Evolutionary conservation across 1,284 basidiomycete species (phyloP).

Genomic region (Moesziomyces sp.): DNA sequence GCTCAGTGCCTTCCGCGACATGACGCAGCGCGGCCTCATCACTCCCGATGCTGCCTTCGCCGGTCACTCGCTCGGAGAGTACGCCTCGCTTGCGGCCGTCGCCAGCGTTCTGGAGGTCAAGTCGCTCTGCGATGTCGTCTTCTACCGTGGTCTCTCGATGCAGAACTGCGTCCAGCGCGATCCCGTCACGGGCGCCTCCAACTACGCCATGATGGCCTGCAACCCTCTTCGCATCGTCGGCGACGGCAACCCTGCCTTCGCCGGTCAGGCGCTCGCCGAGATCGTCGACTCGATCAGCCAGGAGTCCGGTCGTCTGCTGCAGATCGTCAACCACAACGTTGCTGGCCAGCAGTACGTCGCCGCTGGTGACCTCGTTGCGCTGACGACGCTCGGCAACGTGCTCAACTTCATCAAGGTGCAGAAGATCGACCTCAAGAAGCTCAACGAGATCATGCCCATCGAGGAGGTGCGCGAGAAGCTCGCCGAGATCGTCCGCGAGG

Average conservation of each 20-base stretch:
- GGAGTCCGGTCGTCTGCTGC: conserved; percentile 81
- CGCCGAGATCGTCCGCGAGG: conserved; percentile 86
- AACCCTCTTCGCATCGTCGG: conserved; percentile 89
- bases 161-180: conserved; percentile 55
- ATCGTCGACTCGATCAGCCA: conserved; percentile 78
- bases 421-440: conserved; percentile 95
- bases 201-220: conserved; percentile 97
- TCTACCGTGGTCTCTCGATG: conserved; percentile 99
- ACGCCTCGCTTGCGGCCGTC: conserved; percentile 95
- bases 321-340: conserved; percentile 90
- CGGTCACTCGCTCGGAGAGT: conserved; percentile 97
- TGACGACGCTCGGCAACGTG: conserved; percentile 94
- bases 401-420: conserved; percentile 95
- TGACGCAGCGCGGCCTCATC: conserved; percentile 94
- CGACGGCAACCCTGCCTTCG: conserved; percentile 73
- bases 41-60: conserved; percentile 92
- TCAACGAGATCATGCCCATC: conserved; percentile 80
- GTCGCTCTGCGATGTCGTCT: conserved; percentile 96
- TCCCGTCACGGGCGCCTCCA: conserved; percentile 50
- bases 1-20: conserved; percentile 96
- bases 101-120: conserved; percentile 95
- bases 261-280: conserved; percentile 85
- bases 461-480: conserved; percentile 94
- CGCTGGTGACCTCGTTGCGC: conserved; percentile 90
- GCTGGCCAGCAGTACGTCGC: conserved; percentile 82